Evolutionary conservation across 2,329 filamentous ascomycete species (phyloP).

Genomic region (Venturia oleaginea): DNA sequence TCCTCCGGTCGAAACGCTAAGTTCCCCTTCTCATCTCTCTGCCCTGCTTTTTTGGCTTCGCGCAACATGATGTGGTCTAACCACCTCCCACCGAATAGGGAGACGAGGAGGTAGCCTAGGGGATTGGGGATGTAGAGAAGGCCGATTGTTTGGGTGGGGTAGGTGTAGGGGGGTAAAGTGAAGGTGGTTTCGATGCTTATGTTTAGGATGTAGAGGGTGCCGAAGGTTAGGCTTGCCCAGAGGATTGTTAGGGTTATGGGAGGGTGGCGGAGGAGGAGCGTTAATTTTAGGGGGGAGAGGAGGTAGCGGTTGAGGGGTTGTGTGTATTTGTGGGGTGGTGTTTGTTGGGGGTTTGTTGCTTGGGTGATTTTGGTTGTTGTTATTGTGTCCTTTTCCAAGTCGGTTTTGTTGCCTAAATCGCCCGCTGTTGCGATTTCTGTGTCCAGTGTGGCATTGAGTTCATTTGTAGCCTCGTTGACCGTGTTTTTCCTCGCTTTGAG

Average conservation of each 20-base stretch:
- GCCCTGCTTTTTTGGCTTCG: slow-evolving; percentile 28
- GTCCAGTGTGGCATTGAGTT: slow-evolving; percentile 13
- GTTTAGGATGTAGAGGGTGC: slow-evolving; percentile 31
- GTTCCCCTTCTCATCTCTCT: slow-evolving; percentile 28
- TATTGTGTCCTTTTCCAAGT: background rate
- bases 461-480: slow-evolving; percentile 16
- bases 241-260: slow-evolving; percentile 30
- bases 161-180: slow-evolving; percentile 25
- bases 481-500: slow-evolving; percentile 14
- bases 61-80: slow-evolving; percentile 32
- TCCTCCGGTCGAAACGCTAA: slow-evolving; percentile 29
- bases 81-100: slow-evolving; percentile 30
- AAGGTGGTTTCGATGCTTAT: slow-evolving; percentile 31
- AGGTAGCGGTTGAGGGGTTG: slow-evolving; percentile 27
- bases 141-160: slow-evolving; percentile 28
- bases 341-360: background rate
- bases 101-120: slow-evolving; percentile 27
- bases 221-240: slow-evolving; percentile 32
- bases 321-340: slow-evolving; percentile 16
- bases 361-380: background rate
- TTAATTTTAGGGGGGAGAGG: slow-evolving; percentile 30
- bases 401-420: background rate
- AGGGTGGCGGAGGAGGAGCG: slow-evolving; percentile 30
- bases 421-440: background rate
- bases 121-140: slow-evolving; percentile 31